phyloP scores from a whole-genome alignment of 2,329 filamentous ascomycete species.

The Cadophora sp. region DNA sequence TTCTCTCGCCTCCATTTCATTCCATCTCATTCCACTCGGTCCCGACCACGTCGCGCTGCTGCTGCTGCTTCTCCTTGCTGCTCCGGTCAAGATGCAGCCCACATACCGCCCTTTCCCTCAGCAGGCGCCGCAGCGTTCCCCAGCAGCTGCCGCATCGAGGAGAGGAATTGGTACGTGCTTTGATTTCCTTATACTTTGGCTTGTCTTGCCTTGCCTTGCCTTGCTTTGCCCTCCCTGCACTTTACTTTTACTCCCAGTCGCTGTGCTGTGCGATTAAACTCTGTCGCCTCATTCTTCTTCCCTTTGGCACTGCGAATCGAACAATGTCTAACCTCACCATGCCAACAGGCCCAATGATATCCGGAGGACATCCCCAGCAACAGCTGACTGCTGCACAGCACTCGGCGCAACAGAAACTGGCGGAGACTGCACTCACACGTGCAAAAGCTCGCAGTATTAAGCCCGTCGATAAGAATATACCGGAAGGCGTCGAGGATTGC shows the following conservation, averaged over 20 bases:
- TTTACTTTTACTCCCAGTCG: background rate
- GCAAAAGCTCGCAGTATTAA: constrained; percentile 84
- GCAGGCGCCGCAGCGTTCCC: constrained; percentile 40
- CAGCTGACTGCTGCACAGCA: constrained; percentile 63
- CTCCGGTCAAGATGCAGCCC: constrained; percentile 39
- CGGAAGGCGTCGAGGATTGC: constrained; percentile 85
- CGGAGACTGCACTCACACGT: constrained; percentile 66
- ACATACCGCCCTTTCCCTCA: constrained; percentile 42
- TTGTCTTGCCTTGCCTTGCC: background rate
- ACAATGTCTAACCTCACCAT: background rate
- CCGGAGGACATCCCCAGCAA: constrained; percentile 41
- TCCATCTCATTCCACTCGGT: background rate
- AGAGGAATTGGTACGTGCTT: constrained; percentile 47
- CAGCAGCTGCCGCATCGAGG: constrained; percentile 39
- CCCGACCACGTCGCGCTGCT: background rate
- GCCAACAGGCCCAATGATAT: constrained; percentile 43
- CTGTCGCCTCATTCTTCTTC: background rate
- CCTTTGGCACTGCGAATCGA: background rate
- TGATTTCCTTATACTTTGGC: background rate
- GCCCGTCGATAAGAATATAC: constrained; percentile 93
- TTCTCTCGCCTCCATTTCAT: constrained; percentile 4
- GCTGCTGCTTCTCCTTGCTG: background rate
- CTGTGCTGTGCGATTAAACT: background rate
- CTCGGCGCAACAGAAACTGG: constrained; percentile 58
- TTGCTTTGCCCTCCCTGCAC: background rate